A percentile compares a stretch with the other conserved stretches of the same genome.
phyloP scores from a whole-genome alignment of 306 rosid species.

The Trichosanthes cucumerina region DNA sequence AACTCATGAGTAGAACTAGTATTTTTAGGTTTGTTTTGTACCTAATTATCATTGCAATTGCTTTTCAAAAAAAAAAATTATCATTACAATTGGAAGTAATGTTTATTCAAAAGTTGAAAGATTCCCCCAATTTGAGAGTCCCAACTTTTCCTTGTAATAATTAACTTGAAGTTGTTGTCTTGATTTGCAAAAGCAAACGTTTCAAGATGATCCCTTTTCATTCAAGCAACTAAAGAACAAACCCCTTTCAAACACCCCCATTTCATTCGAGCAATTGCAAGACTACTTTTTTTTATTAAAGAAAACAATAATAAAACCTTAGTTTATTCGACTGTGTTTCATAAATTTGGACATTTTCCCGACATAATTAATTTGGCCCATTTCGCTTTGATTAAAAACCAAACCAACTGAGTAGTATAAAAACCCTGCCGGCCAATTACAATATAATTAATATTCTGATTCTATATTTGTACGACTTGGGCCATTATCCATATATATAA shows the following conservation, averaged over 20 bases:
- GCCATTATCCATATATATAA: neutral
- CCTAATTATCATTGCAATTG: neutral
- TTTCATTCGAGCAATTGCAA: neutral
- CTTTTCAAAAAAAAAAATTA: too few species aligned
- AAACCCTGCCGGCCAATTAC: neutral
- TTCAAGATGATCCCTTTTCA: neutral
- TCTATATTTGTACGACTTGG: neutral
- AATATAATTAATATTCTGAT: neutral
- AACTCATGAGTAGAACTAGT: too few species aligned
- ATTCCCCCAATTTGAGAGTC: neutral
- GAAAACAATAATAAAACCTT: neutral
- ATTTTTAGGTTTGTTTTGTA: too few species aligned
- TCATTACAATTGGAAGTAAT: neutral
- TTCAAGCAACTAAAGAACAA: neutral
- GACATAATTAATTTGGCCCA: neutral
- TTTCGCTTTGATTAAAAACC: neutral
- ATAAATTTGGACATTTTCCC: neutral
- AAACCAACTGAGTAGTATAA: neutral
- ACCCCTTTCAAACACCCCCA: neutral
- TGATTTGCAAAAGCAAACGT: neutral
- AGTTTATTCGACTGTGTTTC: neutral
- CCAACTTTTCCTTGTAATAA: neutral
- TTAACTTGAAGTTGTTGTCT: neutral
- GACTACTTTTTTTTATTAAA: neutral
- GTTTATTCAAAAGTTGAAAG: neutral